Conservation (phyloP, 306 rosid genomes). For the Heteromeles arbutifolia region DNA sequence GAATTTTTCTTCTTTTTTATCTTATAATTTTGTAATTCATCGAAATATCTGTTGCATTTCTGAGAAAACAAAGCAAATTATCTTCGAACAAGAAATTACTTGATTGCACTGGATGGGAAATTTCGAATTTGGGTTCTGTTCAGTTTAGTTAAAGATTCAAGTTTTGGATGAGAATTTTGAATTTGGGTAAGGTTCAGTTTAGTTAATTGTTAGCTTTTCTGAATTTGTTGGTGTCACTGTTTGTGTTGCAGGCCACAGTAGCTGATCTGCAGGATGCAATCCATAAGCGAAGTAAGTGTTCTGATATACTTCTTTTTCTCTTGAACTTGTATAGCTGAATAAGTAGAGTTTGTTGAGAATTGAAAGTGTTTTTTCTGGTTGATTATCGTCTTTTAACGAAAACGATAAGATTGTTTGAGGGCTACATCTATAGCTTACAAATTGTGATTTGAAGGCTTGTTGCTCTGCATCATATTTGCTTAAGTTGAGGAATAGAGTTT, state of each 20-base stretch:
- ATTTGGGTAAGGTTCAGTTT: not conserved
- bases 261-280: slow-evolving; percentile 93
- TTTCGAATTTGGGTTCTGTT: not conserved
- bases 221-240: slow-evolving; percentile 6
- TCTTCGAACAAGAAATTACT: not conserved
- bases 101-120: not conserved
- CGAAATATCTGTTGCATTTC: not conserved
- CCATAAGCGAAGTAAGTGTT: slow-evolving; percentile 68
- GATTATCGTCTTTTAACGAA: not conserved
- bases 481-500: not conserved
- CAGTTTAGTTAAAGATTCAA: slow-evolving; percentile 5
- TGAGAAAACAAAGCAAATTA: not conserved
- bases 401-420: not conserved
- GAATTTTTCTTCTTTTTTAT: not conserved
- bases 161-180: not conserved
- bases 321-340: not conserved
- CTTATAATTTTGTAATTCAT: not conserved
- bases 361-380: not conserved
- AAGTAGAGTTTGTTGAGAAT: not conserved
- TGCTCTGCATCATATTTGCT: not conserved
- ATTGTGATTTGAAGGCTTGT: not conserved
- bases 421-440: not conserved
- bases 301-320: not conserved
- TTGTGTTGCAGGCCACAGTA: slow-evolving; percentile 67
- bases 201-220: slow-evolving; percentile 7